phyloP scores from a whole-genome alignment of 306 rosid genomes.

The Prunus mongolica region DNA sequence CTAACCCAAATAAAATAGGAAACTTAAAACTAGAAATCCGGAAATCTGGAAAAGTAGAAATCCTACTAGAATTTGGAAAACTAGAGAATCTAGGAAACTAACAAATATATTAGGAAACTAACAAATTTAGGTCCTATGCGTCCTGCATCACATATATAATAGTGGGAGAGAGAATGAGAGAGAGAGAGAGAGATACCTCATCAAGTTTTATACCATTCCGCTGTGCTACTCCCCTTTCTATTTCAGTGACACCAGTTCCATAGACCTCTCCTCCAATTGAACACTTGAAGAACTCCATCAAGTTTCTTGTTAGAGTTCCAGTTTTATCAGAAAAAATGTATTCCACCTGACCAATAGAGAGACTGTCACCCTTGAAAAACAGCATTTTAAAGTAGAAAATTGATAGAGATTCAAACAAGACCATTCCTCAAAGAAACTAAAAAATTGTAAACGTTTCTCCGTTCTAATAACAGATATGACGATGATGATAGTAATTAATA shows the following conservation, averaged over 20 bases:
- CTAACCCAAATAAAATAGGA: too few species aligned
- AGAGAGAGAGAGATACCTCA: slow-evolving; percentile 24
- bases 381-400: background rate
- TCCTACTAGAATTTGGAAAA: too few species aligned
- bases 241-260: slow-evolving; percentile 93
- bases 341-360: slow-evolving; percentile 63
- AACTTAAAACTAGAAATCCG: too few species aligned
- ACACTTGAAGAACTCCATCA: slow-evolving; percentile 99
- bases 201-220: slow-evolving; percentile 63
- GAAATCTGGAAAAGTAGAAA: too few species aligned
- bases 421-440: background rate
- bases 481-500: background rate
- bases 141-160: background rate
- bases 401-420: background rate
- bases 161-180: background rate
- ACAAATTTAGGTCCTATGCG: too few species aligned
- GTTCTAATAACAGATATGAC: background rate
- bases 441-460: too few species aligned
- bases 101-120: too few species aligned
- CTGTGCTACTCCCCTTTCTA: slow-evolving; percentile 80
- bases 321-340: slow-evolving; percentile 98
- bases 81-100: too few species aligned
- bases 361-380: slow-evolving; percentile 5
- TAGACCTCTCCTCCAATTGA: slow-evolving; percentile 93
- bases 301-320: slow-evolving; percentile 93